Evolutionary conservation across 441 rosid species (phyloP).

Genomic region (Eutrema salsugineum): DNA sequence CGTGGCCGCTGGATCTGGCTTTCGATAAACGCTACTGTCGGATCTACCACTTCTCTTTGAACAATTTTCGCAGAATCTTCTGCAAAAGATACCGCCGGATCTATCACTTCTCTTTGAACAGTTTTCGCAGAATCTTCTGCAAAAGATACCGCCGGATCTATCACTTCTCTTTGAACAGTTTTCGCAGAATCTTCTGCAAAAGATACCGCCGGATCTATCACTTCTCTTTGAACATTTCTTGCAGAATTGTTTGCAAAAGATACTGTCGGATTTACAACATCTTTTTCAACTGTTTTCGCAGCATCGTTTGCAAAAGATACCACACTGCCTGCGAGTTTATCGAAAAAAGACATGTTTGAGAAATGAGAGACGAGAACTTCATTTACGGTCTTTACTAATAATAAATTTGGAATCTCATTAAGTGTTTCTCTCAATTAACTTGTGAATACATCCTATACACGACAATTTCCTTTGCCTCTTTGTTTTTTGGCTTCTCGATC

Average conservation of each 20-base stretch:
- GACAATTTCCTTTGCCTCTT: neutral
- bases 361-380: neutral
- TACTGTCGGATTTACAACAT: neutral
- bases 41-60: neutral
- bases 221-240: neutral
- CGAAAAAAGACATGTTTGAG: neutral
- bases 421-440: neutral
- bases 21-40: neutral
- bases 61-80: neutral
- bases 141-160: neutral
- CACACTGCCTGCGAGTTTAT: neutral
- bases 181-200: neutral
- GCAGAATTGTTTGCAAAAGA: neutral
- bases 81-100: neutral
- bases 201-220: neutral
- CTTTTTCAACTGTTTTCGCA: neutral
- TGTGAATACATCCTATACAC: neutral
- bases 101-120: neutral
- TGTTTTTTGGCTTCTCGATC: neutral
- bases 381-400: neutral
- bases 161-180: neutral
- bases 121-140: neutral
- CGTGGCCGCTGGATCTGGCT: conserved; percentile 9
- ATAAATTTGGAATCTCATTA: neutral
- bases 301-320: neutral